Evolutionary conservation across 257 asterid genomes (phyloP).

Genomic region (Solanum clarkiae): DNA sequence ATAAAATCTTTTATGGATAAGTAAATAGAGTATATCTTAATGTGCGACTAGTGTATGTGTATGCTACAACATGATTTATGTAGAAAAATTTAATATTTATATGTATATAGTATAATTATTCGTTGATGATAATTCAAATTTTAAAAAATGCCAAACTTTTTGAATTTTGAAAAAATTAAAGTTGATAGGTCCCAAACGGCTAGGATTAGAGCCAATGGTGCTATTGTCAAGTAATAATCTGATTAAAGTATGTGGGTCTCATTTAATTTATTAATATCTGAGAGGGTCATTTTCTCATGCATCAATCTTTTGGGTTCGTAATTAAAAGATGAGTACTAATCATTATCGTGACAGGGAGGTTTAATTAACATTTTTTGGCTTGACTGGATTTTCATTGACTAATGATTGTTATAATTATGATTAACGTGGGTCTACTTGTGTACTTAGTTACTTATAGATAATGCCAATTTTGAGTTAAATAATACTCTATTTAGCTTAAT

Average conservation of each 20-base stretch:
- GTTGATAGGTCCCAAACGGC: not conserved
- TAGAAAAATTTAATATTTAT: not conserved
- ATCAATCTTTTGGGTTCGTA: not conserved
- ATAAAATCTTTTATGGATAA: not conserved
- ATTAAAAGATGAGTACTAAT: not conserved
- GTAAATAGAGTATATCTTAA: not conserved
- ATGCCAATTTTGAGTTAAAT: not conserved
- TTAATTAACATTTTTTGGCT: not conserved
- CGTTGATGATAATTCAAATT: rapidly evolving
- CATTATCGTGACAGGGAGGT: not conserved
- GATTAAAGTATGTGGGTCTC: not conserved
- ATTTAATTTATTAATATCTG: not conserved
- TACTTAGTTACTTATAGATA: not conserved
- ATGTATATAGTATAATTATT: not conserved
- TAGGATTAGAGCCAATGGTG: not conserved
- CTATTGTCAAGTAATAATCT: not conserved
- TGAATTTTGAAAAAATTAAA: not conserved
- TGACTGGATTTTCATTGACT: not conserved
- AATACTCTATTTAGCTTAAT: not conserved
- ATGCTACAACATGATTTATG: not conserved
- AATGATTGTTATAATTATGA: not conserved
- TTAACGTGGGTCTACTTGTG: not conserved
- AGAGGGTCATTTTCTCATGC: not conserved
- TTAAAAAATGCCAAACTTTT: not conserved
- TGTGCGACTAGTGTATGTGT: not conserved